phyloP scores from a whole-genome alignment of 352 stramenopile species.

The Blastocystis sp. region DNA sequence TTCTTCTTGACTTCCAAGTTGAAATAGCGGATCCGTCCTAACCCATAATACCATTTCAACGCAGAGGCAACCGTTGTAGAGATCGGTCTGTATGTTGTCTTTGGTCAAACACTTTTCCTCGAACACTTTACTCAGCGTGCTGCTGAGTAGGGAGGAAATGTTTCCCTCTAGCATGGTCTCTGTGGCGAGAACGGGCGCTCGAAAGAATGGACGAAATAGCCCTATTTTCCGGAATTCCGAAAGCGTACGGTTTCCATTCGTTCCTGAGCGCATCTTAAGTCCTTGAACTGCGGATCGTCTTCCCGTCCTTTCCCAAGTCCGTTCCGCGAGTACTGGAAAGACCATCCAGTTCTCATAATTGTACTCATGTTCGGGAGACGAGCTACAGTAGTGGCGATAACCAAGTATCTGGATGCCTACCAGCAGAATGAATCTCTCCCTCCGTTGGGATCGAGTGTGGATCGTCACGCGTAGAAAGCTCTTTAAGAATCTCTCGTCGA shows the following conservation, averaged over 20 bases:
- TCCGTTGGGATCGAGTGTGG: neutral
- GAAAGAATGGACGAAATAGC: neutral
- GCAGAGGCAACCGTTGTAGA: constrained; percentile 28
- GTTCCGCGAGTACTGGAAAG: too few relatives aligned
- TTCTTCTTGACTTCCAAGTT: constrained; percentile 62
- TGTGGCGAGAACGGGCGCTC: neutral
- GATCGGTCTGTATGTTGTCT: constrained; percentile 58
- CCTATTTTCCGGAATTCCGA: constrained; percentile 34
- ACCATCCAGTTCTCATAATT: too few relatives aligned
- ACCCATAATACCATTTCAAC: neutral
- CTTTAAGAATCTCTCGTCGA: constrained; percentile 9
- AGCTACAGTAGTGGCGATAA: constrained; percentile 50
- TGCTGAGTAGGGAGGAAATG: constrained; percentile 55
- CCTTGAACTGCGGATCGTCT: too few relatives aligned
- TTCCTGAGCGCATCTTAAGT: too few relatives aligned
- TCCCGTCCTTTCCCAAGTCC: too few relatives aligned
- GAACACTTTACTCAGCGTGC: constrained; percentile 46
- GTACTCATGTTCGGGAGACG: constrained; percentile 30
- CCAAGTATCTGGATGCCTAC: constrained; percentile 63
- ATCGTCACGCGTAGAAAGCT: constrained; percentile 11
- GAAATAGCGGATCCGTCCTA: constrained; percentile 56
- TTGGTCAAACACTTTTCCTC: constrained; percentile 69
- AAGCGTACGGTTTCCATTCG: too few relatives aligned
- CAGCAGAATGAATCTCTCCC: constrained; percentile 41
- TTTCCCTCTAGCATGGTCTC: constrained; percentile 58